These are phyloP conservation scores for Begonia fuchsioides DNA, from an alignment of 306 rosid genomes.

Conservation along the genomic window DNA sequence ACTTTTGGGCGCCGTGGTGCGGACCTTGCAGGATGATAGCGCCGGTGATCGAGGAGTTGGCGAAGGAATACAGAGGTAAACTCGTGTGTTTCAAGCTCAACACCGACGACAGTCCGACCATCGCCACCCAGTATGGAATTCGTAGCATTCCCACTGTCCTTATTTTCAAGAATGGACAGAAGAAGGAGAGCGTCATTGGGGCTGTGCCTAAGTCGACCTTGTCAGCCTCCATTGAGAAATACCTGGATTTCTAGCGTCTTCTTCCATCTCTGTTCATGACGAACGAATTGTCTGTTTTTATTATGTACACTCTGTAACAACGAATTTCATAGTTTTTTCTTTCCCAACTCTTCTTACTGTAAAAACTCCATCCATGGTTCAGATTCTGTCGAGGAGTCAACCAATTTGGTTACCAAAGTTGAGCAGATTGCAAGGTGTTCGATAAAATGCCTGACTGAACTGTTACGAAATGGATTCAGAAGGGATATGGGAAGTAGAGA, in stretches of 20 bases:
- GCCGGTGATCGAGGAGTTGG: conserved; percentile 64
- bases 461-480: no score
- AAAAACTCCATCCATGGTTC: no score
- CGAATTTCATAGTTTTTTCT: no score
- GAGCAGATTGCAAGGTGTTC: no score
- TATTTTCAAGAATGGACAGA: conserved; percentile 80
- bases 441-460: no score
- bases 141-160: conserved; percentile 95
- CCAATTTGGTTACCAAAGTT: no score
- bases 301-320: no score
- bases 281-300: no score
- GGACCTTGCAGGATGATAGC: conserved; percentile 90
- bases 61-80: conserved; percentile 67
- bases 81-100: conserved; percentile 60
- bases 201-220: conserved; percentile 85
- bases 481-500: no score
- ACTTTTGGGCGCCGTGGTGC: conserved; percentile 98
- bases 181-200: conserved; percentile 72
- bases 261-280: no score
- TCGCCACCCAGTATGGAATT: conserved; percentile 65
- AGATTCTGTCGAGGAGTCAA: no score
- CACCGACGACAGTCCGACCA: conserved; percentile 62
- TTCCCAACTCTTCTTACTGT: no score
- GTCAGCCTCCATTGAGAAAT: conserved; percentile 53
- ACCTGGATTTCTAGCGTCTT: conserved; percentile 14